Evolutionary conservation across 331 rosid species (phyloP).

Genomic region (Rosa hybrid): DNA sequence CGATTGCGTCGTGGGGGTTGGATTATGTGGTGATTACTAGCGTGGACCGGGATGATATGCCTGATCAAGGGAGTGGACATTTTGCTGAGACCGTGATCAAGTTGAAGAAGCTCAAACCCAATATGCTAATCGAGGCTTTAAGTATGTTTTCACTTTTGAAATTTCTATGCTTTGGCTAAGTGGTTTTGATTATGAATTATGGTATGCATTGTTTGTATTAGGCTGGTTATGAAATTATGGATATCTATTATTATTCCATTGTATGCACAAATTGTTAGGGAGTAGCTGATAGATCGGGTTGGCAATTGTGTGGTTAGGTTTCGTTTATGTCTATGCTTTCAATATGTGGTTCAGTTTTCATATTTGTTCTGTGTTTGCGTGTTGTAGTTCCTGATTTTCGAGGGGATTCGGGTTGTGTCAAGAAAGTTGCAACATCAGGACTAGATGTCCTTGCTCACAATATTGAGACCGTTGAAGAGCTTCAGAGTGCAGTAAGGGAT

Average conservation of each 20-base stretch:
- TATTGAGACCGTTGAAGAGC: conserved; percentile 98
- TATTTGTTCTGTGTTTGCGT: conserved; percentile 19
- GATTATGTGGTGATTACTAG: conserved; percentile 97
- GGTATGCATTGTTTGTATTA: neutral
- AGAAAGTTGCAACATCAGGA: conserved; percentile 87
- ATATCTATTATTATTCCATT: neutral
- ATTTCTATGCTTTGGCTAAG: neutral
- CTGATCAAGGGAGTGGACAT: conserved; percentile 97
- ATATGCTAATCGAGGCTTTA: conserved; percentile 89
- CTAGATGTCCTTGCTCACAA: conserved; percentile 97
- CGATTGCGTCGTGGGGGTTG: conserved; percentile 98
- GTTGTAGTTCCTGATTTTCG: conserved; percentile 89
- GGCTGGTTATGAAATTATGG: neutral
- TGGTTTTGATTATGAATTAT: neutral
- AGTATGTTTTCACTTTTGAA: conserved; percentile 38
- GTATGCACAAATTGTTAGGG: neutral
- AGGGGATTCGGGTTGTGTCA: conserved; percentile 78
- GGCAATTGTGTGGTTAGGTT: neutral
- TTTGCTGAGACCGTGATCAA: conserved; percentile 92
- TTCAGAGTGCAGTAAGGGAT: conserved; percentile 83
- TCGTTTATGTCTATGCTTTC: no score
- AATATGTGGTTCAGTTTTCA: no score
- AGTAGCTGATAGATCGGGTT: neutral
- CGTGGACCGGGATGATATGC: conserved; percentile 95
- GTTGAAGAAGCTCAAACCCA: conserved; percentile 82